Evolutionary conservation across 768 basidiomycete genomes (phyloP).

Genomic region (Cystofilobasidium bisporidii): DNA sequence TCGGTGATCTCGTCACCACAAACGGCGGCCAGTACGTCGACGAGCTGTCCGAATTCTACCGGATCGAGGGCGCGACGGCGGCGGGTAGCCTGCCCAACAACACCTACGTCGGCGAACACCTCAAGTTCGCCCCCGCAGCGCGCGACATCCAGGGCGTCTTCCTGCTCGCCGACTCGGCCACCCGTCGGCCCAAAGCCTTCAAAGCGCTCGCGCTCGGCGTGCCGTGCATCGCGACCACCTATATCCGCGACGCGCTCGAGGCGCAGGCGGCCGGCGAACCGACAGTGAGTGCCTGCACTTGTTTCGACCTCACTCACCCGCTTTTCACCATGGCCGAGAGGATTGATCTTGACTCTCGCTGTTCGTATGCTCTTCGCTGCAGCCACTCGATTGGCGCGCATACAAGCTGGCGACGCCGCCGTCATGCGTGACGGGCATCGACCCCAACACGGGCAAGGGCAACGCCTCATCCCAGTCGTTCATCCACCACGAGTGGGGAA

Average conservation of each 20-base stretch:
- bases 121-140: not conserved
- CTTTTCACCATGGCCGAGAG: too few species aligned
- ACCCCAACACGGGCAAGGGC: not conserved
- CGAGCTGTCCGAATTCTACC: slow-evolving; percentile 30
- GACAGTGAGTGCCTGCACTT: not conserved
- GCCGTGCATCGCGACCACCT: slow-evolving; percentile 53
- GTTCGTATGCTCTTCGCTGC: not conserved
- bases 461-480: not conserved
- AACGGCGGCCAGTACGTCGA: slow-evolving; percentile 29
- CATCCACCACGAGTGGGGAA: not conserved
- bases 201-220: slow-evolving; percentile 75
- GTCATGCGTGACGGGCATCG: not conserved
- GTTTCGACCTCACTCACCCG: not conserved
- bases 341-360: not conserved
- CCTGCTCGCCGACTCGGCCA: slow-evolving; percentile 43
- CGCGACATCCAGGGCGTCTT: slow-evolving; percentile 31
- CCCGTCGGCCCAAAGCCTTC: slow-evolving; percentile 66
- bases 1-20: slow-evolving; percentile 10
- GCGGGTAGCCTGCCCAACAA: not conserved
- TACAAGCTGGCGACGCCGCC: not conserved
- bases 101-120: not conserved
- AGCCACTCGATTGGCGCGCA: not conserved
- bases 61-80: not conserved
- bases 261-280: not conserved
- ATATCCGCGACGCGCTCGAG: not conserved